A percentile compares a stretch with the other conserved stretches of the same genome.
Evolutionary conservation across 148 eudicot species (phyloP).

Genomic region (Rhododendron ferrugineum): DNA sequence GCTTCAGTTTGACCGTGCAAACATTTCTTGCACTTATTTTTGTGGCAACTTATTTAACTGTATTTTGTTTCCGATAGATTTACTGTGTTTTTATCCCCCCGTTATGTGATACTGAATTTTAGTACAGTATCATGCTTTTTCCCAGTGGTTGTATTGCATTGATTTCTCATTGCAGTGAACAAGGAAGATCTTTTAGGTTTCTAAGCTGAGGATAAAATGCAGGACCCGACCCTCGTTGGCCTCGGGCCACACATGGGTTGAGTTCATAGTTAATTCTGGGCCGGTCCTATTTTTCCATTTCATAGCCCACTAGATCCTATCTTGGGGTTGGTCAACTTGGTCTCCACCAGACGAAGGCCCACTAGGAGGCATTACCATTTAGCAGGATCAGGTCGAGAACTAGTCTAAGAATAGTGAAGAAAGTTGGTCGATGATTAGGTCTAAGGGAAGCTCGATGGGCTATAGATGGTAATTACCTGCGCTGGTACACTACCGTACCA

Average conservation of each 20-base stretch:
- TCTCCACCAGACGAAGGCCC: not conserved
- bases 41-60: not conserved
- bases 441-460: not conserved
- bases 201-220: not conserved
- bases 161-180: not conserved
- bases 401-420: not conserved
- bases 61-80: not conserved
- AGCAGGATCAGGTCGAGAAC: not conserved
- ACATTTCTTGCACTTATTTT: not conserved
- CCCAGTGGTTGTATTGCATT: not conserved
- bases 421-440: not conserved
- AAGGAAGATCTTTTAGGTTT: not conserved
- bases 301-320: too few species aligned
- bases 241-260: not conserved
- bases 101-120: not conserved
- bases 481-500: not conserved
- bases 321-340: not conserved
- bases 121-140: not conserved
- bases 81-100: not conserved
- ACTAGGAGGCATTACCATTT: not conserved
- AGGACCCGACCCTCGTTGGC: not conserved
- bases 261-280: not conserved
- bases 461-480: not conserved
- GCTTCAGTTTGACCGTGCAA: not conserved
- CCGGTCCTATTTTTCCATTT: too few species aligned